These are phyloP conservation scores for Epichloe sylvatica DNA, from an alignment of 2,329 filamentous ascomycete species.

Conservation along the genomic window DNA sequence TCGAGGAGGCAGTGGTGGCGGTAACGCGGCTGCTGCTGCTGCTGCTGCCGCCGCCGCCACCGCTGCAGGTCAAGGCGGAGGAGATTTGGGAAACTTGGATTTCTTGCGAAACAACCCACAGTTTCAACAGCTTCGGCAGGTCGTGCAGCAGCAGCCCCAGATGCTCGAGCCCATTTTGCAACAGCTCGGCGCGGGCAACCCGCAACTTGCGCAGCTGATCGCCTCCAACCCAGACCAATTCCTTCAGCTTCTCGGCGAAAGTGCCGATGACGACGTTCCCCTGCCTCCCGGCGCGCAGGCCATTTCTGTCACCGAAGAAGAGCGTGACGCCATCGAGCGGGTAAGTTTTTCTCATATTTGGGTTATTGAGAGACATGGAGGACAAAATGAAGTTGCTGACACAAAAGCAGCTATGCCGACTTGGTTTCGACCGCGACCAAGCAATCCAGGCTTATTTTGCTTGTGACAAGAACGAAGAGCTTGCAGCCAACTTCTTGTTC, in stretches of 20 bases:
- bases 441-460: constrained; percentile 98
- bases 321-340: constrained; percentile 91
- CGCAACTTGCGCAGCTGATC: constrained; percentile 84
- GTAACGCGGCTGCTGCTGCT: constrained; percentile 25
- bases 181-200: constrained; percentile 89
- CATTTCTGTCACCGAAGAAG: constrained; percentile 87
- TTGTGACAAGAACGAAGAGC: constrained; percentile 98
- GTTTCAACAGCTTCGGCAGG: constrained; percentile 93
- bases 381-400: background rate
- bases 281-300: constrained; percentile 79
- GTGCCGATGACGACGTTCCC: constrained; percentile 68
- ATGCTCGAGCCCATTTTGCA: constrained; percentile 98
- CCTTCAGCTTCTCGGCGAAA: constrained; percentile 76
- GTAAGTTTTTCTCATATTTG: constrained; percentile 31
- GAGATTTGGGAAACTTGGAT: constrained; percentile 65
- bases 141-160: constrained; percentile 92
- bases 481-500: constrained; percentile 95
- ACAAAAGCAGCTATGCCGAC: constrained; percentile 59
- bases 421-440: constrained; percentile 84
- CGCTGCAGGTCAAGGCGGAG: constrained; percentile 35
- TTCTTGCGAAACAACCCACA: constrained; percentile 91
- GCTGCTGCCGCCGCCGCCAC: constrained; percentile 32
- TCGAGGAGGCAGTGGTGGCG: constrained; percentile 28
- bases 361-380: background rate
- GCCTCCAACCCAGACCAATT: constrained; percentile 88